Evolutionary conservation across 2,329 filamentous ascomycete genomes (phyloP).

Genomic region (Aspergillus ochraceus): DNA sequence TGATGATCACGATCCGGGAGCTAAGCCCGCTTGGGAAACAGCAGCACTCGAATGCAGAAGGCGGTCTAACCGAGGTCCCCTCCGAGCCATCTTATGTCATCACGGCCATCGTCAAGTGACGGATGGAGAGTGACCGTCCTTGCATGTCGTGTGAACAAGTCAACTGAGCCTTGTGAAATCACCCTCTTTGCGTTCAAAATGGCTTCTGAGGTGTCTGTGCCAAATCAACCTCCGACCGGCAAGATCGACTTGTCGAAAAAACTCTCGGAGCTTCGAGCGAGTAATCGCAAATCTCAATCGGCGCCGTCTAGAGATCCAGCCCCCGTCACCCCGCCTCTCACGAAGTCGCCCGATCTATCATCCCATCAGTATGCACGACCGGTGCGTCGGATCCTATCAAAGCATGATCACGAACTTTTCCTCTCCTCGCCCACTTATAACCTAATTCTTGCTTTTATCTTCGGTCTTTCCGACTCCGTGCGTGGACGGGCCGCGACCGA

Average conservation of each 20-base stretch:
- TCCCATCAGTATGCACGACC: slow-evolving; percentile 66
- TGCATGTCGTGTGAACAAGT: slow-evolving; percentile 1
- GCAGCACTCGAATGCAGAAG: background rate
- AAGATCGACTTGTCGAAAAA: slow-evolving; percentile 43
- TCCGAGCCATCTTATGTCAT: slow-evolving; percentile 3
- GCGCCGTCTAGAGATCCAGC: slow-evolving; percentile 52
- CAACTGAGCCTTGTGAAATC: slow-evolving; percentile 5
- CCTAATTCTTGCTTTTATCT: slow-evolving; percentile 81
- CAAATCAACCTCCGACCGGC: slow-evolving; percentile 18
- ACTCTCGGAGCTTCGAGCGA: slow-evolving; percentile 37
- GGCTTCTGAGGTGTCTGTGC: slow-evolving; percentile 18
- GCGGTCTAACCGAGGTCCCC: slow-evolving; percentile 8
- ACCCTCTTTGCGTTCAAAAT: slow-evolving; percentile 18
- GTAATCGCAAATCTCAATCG: slow-evolving; percentile 31
- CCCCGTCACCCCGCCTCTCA: slow-evolving; percentile 73
- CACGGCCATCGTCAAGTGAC: background rate
- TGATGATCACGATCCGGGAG: slow-evolving; percentile 2
- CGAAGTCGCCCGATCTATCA: slow-evolving; percentile 63
- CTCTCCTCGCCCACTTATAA: slow-evolving; percentile 72
- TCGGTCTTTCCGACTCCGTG: slow-evolving; percentile 80
- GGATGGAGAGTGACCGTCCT: background rate
- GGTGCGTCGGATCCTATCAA: slow-evolving; percentile 76
- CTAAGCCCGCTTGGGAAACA: slow-evolving; percentile 8
- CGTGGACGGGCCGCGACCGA: slow-evolving; percentile 44
- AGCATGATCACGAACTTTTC: slow-evolving; percentile 78